These are phyloP conservation scores for Colletotrichum shisoi DNA, from an alignment of 2,329 filamentous ascomycete genomes.

Conservation along the genomic window DNA sequence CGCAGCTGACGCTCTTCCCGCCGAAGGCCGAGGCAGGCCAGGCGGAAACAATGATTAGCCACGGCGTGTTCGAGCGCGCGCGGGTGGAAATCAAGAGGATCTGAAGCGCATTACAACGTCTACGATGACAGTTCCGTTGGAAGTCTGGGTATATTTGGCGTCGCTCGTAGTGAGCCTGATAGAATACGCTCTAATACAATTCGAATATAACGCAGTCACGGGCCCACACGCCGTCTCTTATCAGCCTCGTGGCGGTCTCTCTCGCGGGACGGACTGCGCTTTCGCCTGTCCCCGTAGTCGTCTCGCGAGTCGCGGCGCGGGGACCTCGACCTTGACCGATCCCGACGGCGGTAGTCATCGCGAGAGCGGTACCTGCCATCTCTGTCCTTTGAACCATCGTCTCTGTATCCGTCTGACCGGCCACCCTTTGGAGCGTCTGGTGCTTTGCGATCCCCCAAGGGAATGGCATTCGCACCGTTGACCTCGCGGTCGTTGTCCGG, in stretches of 20 bases:
- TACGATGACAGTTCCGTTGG: conserved; percentile 23
- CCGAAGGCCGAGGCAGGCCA: conserved; percentile 66
- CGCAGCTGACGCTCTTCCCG: conserved; percentile 77
- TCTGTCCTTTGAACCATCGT: conserved; percentile 44
- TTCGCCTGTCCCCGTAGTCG: conserved; percentile 59
- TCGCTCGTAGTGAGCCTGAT: conserved; percentile 25
- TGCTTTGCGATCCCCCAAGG: conserved; percentile 68
- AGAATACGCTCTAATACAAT: conserved; percentile 34
- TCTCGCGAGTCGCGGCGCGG: conserved; percentile 56
- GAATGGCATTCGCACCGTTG: conserved; percentile 75
- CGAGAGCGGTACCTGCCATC: conserved; percentile 46
- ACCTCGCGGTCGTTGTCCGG: conserved; percentile 63
- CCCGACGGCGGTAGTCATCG: conserved; percentile 48
- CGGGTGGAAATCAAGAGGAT: conserved; percentile 89
- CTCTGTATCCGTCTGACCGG: conserved; percentile 44
- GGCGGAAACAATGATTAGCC: conserved; percentile 67
- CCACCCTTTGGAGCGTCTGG: conserved; percentile 44
- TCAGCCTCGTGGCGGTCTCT: conserved; percentile 63
- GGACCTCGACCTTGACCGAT: conserved; percentile 62
- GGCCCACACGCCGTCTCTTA: conserved; percentile 66
- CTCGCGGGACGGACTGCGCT: conserved; percentile 66
- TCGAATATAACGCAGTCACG: conserved; percentile 26
- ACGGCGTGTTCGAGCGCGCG: conserved; percentile 81
- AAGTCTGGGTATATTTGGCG: conserved; percentile 41
- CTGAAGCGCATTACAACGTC: conserved; percentile 43